Evolutionary conservation across 257 asterid genomes (phyloP).

Genomic region (Verbascum thapsus): DNA sequence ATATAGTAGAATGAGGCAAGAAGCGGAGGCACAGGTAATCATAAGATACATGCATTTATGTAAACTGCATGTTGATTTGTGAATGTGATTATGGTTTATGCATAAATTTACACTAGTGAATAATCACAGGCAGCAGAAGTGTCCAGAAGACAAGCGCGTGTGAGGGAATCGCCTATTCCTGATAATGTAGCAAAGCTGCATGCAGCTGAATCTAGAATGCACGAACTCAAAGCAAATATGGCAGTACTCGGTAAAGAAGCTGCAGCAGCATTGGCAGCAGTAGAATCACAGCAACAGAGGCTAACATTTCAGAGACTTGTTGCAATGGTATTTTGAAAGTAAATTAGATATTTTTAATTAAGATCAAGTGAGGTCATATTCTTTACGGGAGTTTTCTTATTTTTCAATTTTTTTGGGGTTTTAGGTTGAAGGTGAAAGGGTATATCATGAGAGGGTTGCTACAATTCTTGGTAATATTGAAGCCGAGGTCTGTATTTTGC

Average conservation of each 20-base stretch:
- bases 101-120: conserved; percentile 23
- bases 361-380: conserved; percentile 11
- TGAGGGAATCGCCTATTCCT: conserved; percentile 92
- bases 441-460: conserved; percentile 86
- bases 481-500: conserved; percentile 62
- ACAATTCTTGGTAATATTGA: conserved; percentile 93
- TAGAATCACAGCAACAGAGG: conserved; percentile 96
- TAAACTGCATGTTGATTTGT: conserved; percentile 14
- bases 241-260: conserved; percentile 99
- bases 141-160: conserved; percentile 90
- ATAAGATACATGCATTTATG: conserved; percentile 11
- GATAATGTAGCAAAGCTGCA: conserved; percentile 91
- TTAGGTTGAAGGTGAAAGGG: conserved; percentile 93
- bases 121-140: conserved; percentile 82
- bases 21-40: conserved; percentile 90
- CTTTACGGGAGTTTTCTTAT: conserved; percentile 21
- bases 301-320: conserved; percentile 93
- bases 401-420: background rate
- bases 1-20: conserved; percentile 95
- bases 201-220: conserved; percentile 90
- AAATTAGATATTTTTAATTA: conserved; percentile 17
- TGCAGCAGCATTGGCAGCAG: conserved; percentile 86
- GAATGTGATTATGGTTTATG: conserved; percentile 22
- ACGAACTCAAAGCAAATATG: conserved; percentile 91
- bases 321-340: conserved; percentile 61